Conservation (phyloP, 139 green algal genomes). For the Asterochloris sp. region DNA sequence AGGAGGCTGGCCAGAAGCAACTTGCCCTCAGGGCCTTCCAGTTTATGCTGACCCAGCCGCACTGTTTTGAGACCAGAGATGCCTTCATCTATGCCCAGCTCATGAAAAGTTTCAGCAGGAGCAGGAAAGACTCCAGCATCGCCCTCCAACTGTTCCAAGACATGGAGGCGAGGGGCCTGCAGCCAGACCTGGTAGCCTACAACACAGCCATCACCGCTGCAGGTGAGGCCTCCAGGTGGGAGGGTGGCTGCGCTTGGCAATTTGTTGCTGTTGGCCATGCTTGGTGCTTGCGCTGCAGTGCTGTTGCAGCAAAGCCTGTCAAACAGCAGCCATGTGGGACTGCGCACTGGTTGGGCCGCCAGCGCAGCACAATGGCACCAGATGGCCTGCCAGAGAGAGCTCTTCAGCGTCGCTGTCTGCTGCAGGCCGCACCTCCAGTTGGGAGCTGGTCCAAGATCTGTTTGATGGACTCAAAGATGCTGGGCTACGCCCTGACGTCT, state of each 20-base stretch:
- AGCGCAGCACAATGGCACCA: too few relatives aligned
- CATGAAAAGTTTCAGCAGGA: constrained; percentile 35
- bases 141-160: constrained; percentile 45
- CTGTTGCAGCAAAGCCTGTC: too few relatives aligned
- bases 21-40: constrained; percentile 20
- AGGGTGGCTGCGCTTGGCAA: too few relatives aligned
- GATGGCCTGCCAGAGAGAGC: too few relatives aligned
- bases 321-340: too few relatives aligned
- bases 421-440: too few relatives aligned
- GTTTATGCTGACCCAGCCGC: constrained; percentile 5
- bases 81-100: constrained; percentile 24
- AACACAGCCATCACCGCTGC: constrained; percentile 47
- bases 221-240: constrained; percentile 7
- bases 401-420: too few relatives aligned
- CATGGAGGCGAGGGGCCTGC: constrained; percentile 24
- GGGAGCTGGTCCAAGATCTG: constrained; percentile 7
- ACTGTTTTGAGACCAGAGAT: constrained; percentile 3
- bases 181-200: constrained; percentile 39
- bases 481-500: constrained; percentile 28
- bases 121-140: background rate
- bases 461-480: constrained; percentile 30
- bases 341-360: too few relatives aligned
- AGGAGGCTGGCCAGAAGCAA: background rate
- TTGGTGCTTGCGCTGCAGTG: too few relatives aligned
- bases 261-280: too few relatives aligned